phyloP scores from a whole-genome alignment of 805 yeast genomes.

The Starmerella tilneyi region DNA sequence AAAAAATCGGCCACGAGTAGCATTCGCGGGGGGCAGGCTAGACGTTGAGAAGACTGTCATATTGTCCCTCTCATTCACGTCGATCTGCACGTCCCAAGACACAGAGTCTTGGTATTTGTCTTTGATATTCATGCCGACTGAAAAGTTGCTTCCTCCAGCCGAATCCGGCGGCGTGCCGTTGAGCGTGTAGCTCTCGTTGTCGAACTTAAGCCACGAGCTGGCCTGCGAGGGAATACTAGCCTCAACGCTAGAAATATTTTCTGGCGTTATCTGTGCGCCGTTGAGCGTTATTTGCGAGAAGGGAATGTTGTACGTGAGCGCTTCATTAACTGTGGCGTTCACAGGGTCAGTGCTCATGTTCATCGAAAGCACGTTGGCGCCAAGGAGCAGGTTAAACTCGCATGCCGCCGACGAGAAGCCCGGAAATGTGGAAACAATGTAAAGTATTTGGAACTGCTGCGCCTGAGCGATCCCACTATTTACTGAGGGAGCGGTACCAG shows the following conservation, averaged over 20 bases:
- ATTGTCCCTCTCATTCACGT: slow-evolving; percentile 21
- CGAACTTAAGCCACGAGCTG: slow-evolving; percentile 56
- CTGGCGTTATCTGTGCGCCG: slow-evolving; percentile 31
- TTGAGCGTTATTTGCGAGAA: slow-evolving; percentile 55
- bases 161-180: slow-evolving; percentile 53
- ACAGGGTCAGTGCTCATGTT: slow-evolving; percentile 48
- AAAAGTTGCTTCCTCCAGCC: slow-evolving; percentile 31
- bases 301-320: slow-evolving; percentile 51
- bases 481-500: slow-evolving; percentile 81
- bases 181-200: slow-evolving; percentile 51
- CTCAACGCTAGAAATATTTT: slow-evolving; percentile 47
- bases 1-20: slow-evolving; percentile 54
- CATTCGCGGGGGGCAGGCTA: slow-evolving; percentile 47
- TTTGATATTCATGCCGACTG: slow-evolving; percentile 37
- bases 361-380: slow-evolving; percentile 77
- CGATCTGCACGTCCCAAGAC: slow-evolving; percentile 24
- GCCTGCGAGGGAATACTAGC: slow-evolving; percentile 45
- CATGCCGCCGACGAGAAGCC: slow-evolving; percentile 67
- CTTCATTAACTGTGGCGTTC: slow-evolving; percentile 57
- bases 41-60: slow-evolving; percentile 38
- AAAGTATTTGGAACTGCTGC: slow-evolving; percentile 51
- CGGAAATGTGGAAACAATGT: slow-evolving; percentile 67
- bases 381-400: slow-evolving; percentile 63
- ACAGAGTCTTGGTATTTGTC: slow-evolving; percentile 32
- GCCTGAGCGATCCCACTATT: slow-evolving; percentile 87